Conservation (phyloP, 1,284 basidiomycete species). For the Melanopsichium pennsylvanicum region DNA sequence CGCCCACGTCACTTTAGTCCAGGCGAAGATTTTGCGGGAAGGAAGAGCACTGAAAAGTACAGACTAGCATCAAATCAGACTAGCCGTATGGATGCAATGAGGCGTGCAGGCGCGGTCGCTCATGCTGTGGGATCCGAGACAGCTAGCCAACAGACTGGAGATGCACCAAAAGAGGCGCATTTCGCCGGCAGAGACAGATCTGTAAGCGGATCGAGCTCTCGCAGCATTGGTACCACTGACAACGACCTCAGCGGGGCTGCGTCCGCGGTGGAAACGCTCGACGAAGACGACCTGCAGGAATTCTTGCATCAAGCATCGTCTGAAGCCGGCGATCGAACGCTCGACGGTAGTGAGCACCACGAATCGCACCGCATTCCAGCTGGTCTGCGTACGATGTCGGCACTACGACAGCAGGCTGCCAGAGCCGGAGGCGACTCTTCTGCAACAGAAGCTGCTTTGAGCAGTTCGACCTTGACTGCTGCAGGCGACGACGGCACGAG, state of each 20-base stretch:
- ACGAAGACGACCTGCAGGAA: conserved; percentile 42
- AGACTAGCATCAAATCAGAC: conserved; percentile 5
- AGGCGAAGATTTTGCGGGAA: conserved; percentile 1
- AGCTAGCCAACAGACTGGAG: not conserved
- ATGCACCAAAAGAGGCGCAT: not conserved
- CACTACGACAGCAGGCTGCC: conserved; percentile 19
- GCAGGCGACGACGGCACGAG: not conserved
- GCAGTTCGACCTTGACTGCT: not conserved
- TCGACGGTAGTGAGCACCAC: conserved; percentile 29
- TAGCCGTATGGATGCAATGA: conserved; percentile 23
- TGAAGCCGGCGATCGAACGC: conserved; percentile 9
- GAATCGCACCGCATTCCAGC: conserved; percentile 30
- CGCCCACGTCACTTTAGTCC: conserved; percentile 13
- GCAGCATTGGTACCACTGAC: conserved; percentile 24
- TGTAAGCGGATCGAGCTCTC: conserved; percentile 28
- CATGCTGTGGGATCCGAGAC: not conserved
- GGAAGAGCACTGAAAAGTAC: conserved; percentile 9
- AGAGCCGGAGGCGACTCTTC: conserved; percentile 7
- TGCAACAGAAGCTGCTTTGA: not conserved
- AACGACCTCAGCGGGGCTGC: conserved; percentile 18
- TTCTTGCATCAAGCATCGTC: conserved; percentile 28
- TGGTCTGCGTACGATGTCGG: conserved; percentile 24
- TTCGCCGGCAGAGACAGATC: conserved; percentile 14
- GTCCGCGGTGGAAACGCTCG: conserved; percentile 10
- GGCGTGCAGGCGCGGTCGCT: conserved; percentile 3